Evolutionary conservation across 1,139 yeast genomes (phyloP).

Genomic region (Pneumocystis jirovecii): DNA sequence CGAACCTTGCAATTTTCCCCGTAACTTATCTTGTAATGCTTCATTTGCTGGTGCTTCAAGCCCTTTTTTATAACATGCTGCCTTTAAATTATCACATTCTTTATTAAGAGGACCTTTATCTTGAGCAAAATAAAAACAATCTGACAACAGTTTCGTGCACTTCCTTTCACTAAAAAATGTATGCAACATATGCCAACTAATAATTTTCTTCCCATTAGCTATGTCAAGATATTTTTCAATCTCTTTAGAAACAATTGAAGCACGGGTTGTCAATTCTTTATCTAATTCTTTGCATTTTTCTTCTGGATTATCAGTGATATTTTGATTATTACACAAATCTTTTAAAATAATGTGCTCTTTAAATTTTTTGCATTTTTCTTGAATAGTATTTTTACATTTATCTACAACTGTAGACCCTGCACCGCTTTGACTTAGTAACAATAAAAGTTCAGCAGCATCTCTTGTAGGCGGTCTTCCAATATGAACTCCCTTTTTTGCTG

Average conservation of each 20-base stretch:
- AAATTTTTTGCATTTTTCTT: not conserved
- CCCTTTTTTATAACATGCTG: not conserved
- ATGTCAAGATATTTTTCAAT: too few relatives aligned
- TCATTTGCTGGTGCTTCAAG: not conserved
- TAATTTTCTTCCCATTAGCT: too few relatives aligned
- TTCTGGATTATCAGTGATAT: not conserved
- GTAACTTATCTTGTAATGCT: not conserved
- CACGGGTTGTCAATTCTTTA: not conserved
- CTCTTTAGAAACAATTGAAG: too few relatives aligned
- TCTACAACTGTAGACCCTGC: not conserved
- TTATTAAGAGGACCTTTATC: not conserved
- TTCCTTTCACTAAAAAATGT: not conserved
- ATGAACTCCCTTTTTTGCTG: not conserved
- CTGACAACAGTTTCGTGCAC: not conserved
- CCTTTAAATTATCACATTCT: too few relatives aligned
- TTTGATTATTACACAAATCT: not conserved
- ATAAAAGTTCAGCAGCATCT: not conserved
- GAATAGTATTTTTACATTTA: not conserved
- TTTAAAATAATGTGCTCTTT: not conserved
- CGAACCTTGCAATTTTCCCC: not conserved
- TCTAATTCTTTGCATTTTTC: not conserved
- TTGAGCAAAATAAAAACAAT: not conserved
- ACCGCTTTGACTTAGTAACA: too few relatives aligned
- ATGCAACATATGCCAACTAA: not conserved
- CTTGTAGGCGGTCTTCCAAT: not conserved